These are phyloP conservation scores for Epichloe brachyelytri DNA, from an alignment of 2,329 filamentous ascomycete species.

Conservation along the genomic window DNA sequence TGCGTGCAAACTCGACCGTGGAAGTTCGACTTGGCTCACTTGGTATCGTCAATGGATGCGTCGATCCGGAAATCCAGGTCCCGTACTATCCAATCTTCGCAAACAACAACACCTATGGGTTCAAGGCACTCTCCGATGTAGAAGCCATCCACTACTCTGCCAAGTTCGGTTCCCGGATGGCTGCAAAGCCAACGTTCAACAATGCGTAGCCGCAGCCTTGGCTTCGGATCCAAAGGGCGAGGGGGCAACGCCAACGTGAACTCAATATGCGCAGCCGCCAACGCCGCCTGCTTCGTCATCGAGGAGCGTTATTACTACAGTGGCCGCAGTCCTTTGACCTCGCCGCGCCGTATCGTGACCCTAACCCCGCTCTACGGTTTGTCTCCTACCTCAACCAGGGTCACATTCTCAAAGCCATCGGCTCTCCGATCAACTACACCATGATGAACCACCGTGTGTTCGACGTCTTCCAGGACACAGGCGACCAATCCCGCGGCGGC, in stretches of 20 bases:
- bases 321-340: conserved; percentile 47
- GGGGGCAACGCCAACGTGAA: conserved; percentile 26
- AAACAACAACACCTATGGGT: conserved; percentile 52
- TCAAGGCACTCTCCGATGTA: conserved; percentile 41
- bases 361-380: conserved; percentile 51
- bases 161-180: conserved; percentile 25
- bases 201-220: conserved; percentile 34
- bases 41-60: conserved; percentile 58
- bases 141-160: conserved; percentile 32
- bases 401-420: conserved; percentile 43
- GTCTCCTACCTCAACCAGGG: conserved; percentile 51
- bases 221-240: conserved; percentile 26
- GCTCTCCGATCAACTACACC: conserved; percentile 49
- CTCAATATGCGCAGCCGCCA: conserved; percentile 39
- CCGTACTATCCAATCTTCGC: conserved; percentile 45
- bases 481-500: conserved; percentile 51
- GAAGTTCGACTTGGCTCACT: conserved; percentile 49
- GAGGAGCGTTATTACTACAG: conserved; percentile 42
- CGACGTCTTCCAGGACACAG: conserved; percentile 33
- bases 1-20: conserved; percentile 37
- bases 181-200: conserved; percentile 38
- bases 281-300: conserved; percentile 31
- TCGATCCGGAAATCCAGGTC: conserved; percentile 51
- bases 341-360: conserved; percentile 39
- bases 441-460: conserved; percentile 33